Evolutionary conservation across 2,329 filamentous ascomycete genomes (phyloP).

Genomic region (Pezicula radicicola): DNA sequence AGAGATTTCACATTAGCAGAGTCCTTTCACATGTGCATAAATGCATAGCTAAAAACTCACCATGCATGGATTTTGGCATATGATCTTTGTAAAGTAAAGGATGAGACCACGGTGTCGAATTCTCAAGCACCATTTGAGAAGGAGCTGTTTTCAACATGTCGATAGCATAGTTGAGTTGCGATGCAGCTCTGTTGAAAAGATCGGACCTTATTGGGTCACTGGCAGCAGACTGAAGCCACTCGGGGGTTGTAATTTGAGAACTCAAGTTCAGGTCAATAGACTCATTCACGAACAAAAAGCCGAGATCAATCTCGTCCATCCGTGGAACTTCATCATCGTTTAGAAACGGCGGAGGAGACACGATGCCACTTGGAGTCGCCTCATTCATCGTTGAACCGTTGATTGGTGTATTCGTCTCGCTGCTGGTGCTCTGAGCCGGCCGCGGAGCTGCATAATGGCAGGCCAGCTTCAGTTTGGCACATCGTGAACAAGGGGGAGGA

Average conservation of each 20-base stretch:
- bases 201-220: not conserved
- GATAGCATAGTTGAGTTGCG: not conserved
- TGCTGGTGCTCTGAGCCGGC: not conserved
- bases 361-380: no score
- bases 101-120: not conserved
- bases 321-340: no score
- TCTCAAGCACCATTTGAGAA: not conserved
- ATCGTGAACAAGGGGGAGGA: not conserved
- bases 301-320: no score
- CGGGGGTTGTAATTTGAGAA: no score
- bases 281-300: no score
- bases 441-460: not conserved
- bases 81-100: not conserved
- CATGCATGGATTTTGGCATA: constrained; percentile 20
- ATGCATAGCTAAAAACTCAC: not conserved
- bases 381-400: no score
- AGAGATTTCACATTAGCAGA: not conserved
- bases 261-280: no score
- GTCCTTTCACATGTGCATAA: not conserved
- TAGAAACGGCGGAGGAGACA: no score
- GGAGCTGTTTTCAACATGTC: not conserved
- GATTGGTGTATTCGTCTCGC: no score
- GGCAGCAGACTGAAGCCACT: no score
- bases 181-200: not conserved
- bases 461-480: not conserved